These are phyloP conservation scores for Cladorrhinum sp. DNA, from an alignment of 2,329 filamentous ascomycete genomes.

Conservation along the genomic window DNA sequence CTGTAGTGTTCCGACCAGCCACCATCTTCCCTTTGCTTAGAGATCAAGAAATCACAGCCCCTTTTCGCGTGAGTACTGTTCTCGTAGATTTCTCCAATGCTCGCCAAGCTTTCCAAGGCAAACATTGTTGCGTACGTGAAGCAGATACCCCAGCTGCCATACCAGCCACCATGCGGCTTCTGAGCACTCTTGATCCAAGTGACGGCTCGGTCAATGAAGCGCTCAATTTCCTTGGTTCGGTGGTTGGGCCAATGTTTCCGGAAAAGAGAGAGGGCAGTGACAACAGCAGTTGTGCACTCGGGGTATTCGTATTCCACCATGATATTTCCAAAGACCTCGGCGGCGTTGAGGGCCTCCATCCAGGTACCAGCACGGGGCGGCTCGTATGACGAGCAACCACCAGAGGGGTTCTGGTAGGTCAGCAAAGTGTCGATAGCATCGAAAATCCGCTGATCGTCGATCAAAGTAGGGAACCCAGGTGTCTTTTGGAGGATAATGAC, in stretches of 20 bases:
- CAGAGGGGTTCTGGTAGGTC: slow-evolving; percentile 83
- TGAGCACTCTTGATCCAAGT: slow-evolving; percentile 80
- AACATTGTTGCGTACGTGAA: slow-evolving; percentile 98
- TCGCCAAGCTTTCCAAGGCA: slow-evolving; percentile 79
- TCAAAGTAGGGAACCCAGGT: slow-evolving; percentile 67
- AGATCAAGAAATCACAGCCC: slow-evolving; percentile 82
- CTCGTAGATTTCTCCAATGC: slow-evolving; percentile 75
- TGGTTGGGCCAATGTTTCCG: slow-evolving; percentile 78
- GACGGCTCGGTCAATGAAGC: slow-evolving; percentile 70
- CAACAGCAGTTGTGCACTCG: slow-evolving; percentile 92
- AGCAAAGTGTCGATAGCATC: slow-evolving; percentile 89
- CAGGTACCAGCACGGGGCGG: slow-evolving; percentile 71
- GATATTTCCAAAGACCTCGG: slow-evolving; percentile 93
- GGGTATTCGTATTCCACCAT: slow-evolving; percentile 99
- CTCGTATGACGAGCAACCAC: slow-evolving; percentile 90
- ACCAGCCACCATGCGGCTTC: slow-evolving; percentile 85
- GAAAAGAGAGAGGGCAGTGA: slow-evolving; percentile 84
- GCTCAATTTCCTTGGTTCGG: slow-evolving; percentile 68
- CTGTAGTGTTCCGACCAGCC: slow-evolving; percentile 96
- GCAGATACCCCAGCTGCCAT: slow-evolving; percentile 96
- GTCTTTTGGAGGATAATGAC: slow-evolving; percentile 77
- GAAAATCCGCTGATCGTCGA: slow-evolving; percentile 75
- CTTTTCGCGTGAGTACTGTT: slow-evolving; percentile 68
- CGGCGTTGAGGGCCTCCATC: slow-evolving; percentile 86
- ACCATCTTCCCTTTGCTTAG: slow-evolving; percentile 81